These are phyloP conservation scores for Cryptosporidium ryanae DNA, from an alignment of 169 alveolate species.

Conservation along the genomic window DNA sequence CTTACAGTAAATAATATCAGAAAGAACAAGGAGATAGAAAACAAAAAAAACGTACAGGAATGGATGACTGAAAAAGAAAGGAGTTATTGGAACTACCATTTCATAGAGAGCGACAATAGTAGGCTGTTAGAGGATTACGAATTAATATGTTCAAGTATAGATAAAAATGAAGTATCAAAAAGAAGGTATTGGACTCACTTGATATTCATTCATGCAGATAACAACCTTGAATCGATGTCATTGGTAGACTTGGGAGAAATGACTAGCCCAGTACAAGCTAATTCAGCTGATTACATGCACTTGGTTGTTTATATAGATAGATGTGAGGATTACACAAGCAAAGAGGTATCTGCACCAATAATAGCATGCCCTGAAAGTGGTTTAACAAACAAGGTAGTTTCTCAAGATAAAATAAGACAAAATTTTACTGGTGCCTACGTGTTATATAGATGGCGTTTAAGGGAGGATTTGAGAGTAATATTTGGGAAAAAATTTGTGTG, in stretches of 20 bases:
- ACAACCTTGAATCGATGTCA: constrained; percentile 79
- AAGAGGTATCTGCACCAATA: constrained; percentile 44
- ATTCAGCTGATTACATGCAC: constrained; percentile 76
- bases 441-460: constrained; percentile 52
- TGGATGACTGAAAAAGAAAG: neutral
- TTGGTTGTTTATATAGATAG: constrained; percentile 79
- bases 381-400: constrained; percentile 12
- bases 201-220: constrained; percentile 81
- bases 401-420: constrained; percentile 61
- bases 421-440: constrained; percentile 76
- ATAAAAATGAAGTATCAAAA: neutral
- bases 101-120: neutral
- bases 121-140: neutral
- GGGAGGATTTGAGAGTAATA: constrained; percentile 68
- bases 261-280: constrained; percentile 76
- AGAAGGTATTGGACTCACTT: constrained; percentile 77
- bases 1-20: neutral
- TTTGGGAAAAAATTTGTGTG: constrained; percentile 77
- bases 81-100: neutral
- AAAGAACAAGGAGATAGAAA: constrained; percentile 5
- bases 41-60: neutral
- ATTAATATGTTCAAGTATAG: constrained; percentile 20
- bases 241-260: constrained; percentile 79
- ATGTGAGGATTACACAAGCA: constrained; percentile 65
- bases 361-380: constrained; percentile 69